Base-by-base conservation (phyloP, 2,329 filamentous ascomycete genomes). In the Beauveria sp. region DNA sequence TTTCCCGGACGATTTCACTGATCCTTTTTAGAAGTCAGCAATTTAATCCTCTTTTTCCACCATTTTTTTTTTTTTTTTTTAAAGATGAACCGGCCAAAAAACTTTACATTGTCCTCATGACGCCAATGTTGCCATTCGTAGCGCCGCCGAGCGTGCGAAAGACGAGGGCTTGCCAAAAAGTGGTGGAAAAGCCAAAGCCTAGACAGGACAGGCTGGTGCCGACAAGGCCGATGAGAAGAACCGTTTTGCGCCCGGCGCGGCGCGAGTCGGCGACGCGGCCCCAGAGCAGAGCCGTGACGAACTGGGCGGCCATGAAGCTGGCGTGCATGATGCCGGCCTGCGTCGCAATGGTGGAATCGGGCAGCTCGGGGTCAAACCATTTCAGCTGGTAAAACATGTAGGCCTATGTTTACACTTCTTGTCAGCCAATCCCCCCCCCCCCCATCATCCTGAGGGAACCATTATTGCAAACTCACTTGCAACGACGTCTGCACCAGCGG, bases 321-420 rank as follows among this genome's bases (percentile, higher is more conserved):
- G 88, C 90, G 53, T 90, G 85, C 26, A 96, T 77, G 2, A 96
- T 76, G 44, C 91, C 91, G 1, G 89, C 89, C 71, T 94, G 91
- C 22, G 82, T 80, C 0, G 91, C 84, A 65, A 96, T 92, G 2
- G 82, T 85, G 26, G 89, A 80, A 66, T 81, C 77, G 0, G 83
- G 73, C 16, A 84, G 75, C 10, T 68, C 73, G 0, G 79, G 75
- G 62, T 83, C 76, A 67, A 96, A 93, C 62, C 87, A 93, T 66
- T 85, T 86, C n/a, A 96, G 82, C 72, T 94, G 90, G 73, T 93
- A 96, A 75, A 91, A 96, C 79, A 96, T 86, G 73, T 96, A 96
- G 2, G 89, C 83, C 73, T 89, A 76, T 43, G 6, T 40, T 53
- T 16, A 3, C 12, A 1, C 16, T 10, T 9, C 7, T 50, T 28